These are phyloP conservation scores for Telopea speciosissima DNA, from an alignment of 177 flowering plant genomes.

Conservation along the genomic window DNA sequence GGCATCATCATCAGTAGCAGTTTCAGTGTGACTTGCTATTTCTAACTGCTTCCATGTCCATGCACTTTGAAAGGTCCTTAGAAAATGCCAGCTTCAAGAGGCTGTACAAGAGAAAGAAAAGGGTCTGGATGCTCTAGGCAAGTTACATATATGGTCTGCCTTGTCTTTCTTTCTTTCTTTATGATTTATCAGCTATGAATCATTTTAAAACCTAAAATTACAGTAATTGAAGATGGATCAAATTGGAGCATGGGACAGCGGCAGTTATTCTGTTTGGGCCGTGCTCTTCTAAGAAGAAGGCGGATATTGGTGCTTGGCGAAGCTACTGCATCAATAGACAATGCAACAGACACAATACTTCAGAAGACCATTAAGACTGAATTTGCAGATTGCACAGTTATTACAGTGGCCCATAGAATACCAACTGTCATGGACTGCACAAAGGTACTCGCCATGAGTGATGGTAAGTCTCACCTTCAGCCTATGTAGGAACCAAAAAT, in stretches of 20 bases:
- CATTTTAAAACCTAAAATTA: not conserved
- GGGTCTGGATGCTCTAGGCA: conserved; percentile 57
- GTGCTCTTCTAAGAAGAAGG: conserved; percentile 39
- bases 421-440: conserved; percentile 90
- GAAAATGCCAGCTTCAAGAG: conserved; percentile 66
- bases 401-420: conserved; percentile 86
- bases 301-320: conserved; percentile 49
- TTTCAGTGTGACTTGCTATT: conserved; percentile 28
- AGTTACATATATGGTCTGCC: not conserved
- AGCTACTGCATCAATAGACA: conserved; percentile 64
- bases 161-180: not conserved
- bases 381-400: conserved; percentile 75
- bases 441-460: conserved; percentile 73
- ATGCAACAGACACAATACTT: conserved; percentile 56
- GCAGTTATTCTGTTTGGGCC: conserved; percentile 44
- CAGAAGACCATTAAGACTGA: conserved; percentile 70
- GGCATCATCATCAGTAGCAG: not conserved
- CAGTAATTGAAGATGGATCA: conserved; percentile 49
- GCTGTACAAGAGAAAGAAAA: conserved; percentile 49
- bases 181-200: not conserved
- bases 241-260: conserved; percentile 57
- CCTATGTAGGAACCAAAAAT: not conserved
- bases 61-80: conserved; percentile 37
- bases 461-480: conserved; percentile 40
- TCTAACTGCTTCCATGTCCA: not conserved